A percentile compares a stretch with the other conserved stretches of the same genome.
These are phyloP conservation scores for Antrodiella citrinella DNA, from an alignment of 768 basidiomycete genomes.

Conservation along the genomic window DNA sequence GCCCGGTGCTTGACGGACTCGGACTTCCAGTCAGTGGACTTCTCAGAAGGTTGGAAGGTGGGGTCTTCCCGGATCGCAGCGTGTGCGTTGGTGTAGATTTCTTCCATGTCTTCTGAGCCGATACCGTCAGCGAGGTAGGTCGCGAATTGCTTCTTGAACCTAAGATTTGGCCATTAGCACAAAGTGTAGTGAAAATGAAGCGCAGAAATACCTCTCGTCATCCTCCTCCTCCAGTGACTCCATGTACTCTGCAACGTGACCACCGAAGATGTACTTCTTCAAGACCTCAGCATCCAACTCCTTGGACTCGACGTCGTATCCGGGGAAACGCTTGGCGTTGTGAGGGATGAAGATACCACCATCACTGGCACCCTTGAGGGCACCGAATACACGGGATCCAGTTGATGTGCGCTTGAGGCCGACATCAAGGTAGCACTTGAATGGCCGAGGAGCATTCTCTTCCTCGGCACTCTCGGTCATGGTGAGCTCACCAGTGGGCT, in stretches of 20 bases:
- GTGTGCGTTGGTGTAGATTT: slow-evolving; percentile 89
- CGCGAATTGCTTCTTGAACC: slow-evolving; percentile 97
- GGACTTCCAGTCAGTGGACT: slow-evolving; percentile 86
- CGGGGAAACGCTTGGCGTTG: slow-evolving; percentile 96
- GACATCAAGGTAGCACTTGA: slow-evolving; percentile 98
- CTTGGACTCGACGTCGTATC: slow-evolving; percentile 91
- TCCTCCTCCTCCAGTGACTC: slow-evolving; percentile 99
- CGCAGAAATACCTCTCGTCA: slow-evolving; percentile 68
- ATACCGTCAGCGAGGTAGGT: slow-evolving; percentile 92
- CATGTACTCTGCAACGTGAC: slow-evolving; percentile 99
- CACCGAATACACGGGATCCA: slow-evolving; percentile 95
- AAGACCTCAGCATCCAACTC: slow-evolving; percentile 88
- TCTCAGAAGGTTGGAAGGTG: slow-evolving; percentile 80
- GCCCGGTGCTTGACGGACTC: slow-evolving; percentile 69
- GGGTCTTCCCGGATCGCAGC: slow-evolving; percentile 96
- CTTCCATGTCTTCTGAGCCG: slow-evolving; percentile 95
- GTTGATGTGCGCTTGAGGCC: slow-evolving; percentile 97
- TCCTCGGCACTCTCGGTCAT: slow-evolving; percentile 83
- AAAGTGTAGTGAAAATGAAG: slow-evolving; percentile 6
- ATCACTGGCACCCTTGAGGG: slow-evolving; percentile 96
- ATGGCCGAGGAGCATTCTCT: slow-evolving; percentile 94
- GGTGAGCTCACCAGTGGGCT: slow-evolving; percentile 81
- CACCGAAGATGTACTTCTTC: slow-evolving; percentile 96
- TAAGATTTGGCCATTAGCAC: slow-evolving; percentile 25
- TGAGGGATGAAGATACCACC: slow-evolving; percentile 98